Percentiles rank a stretch among this genome's conserved stretches.
Conservation (phyloP, 139 green algal genomes). For the Coelastrella sp. region DNA sequence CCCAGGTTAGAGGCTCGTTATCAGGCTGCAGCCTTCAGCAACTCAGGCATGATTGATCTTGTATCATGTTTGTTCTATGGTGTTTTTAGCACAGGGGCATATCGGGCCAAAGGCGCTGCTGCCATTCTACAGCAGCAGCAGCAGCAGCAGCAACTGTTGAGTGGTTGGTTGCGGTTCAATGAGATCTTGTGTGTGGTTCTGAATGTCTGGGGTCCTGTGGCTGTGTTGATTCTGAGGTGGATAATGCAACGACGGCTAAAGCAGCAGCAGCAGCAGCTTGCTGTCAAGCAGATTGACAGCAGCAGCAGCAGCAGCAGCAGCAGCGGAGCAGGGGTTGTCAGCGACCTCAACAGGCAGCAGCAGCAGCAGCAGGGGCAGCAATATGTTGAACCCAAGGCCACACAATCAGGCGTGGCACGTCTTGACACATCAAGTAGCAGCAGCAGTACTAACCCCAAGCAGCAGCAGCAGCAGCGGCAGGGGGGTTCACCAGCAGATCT, state of each 20-base stretch:
- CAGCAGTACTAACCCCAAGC: not conserved
- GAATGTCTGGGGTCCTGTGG: not conserved
- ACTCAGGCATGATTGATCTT: not conserved
- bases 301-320: conserved; percentile 6
- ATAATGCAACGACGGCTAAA: not conserved
- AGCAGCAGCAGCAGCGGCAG: conserved; percentile 6
- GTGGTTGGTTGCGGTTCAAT: not conserved
- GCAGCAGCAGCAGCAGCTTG: not conserved
- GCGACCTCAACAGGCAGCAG: not conserved
- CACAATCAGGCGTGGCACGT: no score
- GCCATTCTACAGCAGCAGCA: not conserved
- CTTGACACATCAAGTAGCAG: not conserved
- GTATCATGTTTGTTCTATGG: not conserved
- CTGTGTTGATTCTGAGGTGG: not conserved
- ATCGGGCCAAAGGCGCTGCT: not conserved
- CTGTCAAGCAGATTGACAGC: no score
- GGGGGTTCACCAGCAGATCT: not conserved
- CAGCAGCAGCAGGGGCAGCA: conserved; percentile 16
- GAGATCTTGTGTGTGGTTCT: not conserved
- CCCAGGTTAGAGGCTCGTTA: not conserved
- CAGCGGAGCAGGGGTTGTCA: no score
- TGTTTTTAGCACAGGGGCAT: not conserved
- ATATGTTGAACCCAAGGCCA: not conserved
- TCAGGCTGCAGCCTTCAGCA: not conserved
- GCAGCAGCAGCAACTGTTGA: no score